Evolutionary conservation across 345 rosid species (phyloP), one percentile per base, ranked within the genome.

Genomic region (Cardamine resedifolia): DNA sequence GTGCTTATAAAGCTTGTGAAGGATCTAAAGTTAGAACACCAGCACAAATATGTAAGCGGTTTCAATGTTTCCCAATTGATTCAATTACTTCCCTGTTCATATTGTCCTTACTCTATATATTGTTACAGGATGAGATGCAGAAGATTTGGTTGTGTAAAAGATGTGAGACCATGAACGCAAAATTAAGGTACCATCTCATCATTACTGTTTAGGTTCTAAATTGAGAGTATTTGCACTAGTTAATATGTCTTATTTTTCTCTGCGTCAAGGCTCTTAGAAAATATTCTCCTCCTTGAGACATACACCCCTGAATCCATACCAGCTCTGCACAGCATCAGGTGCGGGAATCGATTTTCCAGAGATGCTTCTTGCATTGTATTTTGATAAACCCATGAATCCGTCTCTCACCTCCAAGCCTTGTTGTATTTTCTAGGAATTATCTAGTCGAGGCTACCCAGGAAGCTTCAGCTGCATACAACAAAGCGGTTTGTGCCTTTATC

Each of bases 101-200:
- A 34, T 68, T 66, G 36, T 67, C 39, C 43, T 5, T 73, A 14
- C 9, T 65, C 10, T 24, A 7, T 53, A 63, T 55, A 15, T 23
- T 64, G 52, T 66, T 66, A 30, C 68, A 92, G 98, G 96, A 95
- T 85, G 94, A 95, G 56, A 82, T 90, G 70, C 98, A 95, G 66
- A 90, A 91, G 77, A 90, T 90, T 30, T 95, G 96, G 99, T 78
- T 92, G 50, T 88, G 92, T 82, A 91, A 95, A 80, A 86, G 92
- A 74, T 95, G 99, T 72, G 98, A 88, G 84, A 95, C 98, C 66
- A 91, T 95, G 99, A 86, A 81, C 49, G 99, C 97, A 53, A 95
- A 95, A 80, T 48, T 91, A 75, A 90, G 99, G 99, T 95, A 87
- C 72, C 18, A 33, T 43, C 62, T 63, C 73, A 21, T 58, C 55